Base-by-base conservation (phyloP, 495 filamentous ascomycete genomes). In the Astrocystis sublimbata region DNA sequence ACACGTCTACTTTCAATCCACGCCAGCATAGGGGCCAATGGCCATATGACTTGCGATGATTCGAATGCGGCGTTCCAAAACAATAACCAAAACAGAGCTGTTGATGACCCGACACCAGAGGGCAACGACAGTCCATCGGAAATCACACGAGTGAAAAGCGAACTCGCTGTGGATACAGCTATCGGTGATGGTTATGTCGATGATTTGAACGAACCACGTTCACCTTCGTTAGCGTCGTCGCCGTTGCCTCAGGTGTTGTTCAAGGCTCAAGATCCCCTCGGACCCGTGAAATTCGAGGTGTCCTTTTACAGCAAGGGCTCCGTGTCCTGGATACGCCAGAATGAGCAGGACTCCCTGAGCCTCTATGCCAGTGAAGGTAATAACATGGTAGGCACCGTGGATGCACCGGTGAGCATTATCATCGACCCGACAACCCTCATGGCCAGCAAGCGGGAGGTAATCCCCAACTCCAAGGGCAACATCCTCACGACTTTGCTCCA, bases 281-380 rank as follows among this genome's bases (percentile, higher is more conserved):
- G 40, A 23, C 49, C 49, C 13, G 46, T 61, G 5, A 58, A 54
- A 8, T 70, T 70, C 26, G 70, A 70, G 55, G 23, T 72, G 3
- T 65, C 65, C 0, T 41, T 55, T 0, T 70, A 66, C n/a, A 50
- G n/a, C 15, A 56, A 64, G 17, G 65, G 57, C 3, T 4, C 4
- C 5, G 45, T 58, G 49, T 67, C 65, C 2, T 72, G 70, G 70
- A 19, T 33, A 26, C 61, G 56, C 6, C 10, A 24, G 5, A 40
- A 36, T 23, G 61, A 62, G 12, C 60, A 58, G 26, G 13, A n/a
- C 24, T 66, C 63, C 24, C 1, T 62, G 1, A 23, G 57, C 21
- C 64, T 72, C n/a, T 65, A 63, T 26, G 33, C 58, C 19, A 55
- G 56, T 21, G 58, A 41, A 15, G 63, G 61, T 17, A 43, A 46